phyloP scores from a whole-genome alignment of 148 eudicot genomes.

The Fagopyrum tataricum region DNA sequence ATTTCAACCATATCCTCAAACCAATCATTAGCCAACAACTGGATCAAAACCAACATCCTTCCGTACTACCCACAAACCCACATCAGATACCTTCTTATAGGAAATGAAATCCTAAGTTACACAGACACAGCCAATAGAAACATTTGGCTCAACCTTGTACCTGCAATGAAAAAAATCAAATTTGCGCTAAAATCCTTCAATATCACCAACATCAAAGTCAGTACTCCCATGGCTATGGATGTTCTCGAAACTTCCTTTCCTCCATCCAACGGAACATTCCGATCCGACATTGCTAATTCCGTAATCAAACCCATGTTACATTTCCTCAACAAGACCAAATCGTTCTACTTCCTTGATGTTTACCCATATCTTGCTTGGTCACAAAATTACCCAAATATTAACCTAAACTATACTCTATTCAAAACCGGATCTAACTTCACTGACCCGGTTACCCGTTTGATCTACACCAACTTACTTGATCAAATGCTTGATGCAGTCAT shows the following conservation, averaged over 20 bases:
- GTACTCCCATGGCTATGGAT: constrained; percentile 10
- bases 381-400: constrained; percentile 32
- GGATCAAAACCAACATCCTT: constrained; percentile 52
- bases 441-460: constrained; percentile 53
- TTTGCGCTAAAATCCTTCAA: background rate
- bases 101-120: constrained; percentile 69
- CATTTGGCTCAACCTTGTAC: constrained; percentile 4
- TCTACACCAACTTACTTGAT: constrained; percentile 61
- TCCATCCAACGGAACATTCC: constrained; percentile 67
- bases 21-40: constrained; percentile 59
- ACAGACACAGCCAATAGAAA: constrained; percentile 16
- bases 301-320: constrained; percentile 58
- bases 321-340: constrained; percentile 62
- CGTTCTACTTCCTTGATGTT: constrained; percentile 66
- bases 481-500: constrained; percentile 69
- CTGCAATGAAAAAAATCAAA: constrained; percentile 10
- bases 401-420: constrained; percentile 59
- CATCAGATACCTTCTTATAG: constrained; percentile 76
- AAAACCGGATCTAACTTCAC: constrained; percentile 26
- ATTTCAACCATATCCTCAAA: constrained; percentile 49
- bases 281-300: constrained; percentile 37
- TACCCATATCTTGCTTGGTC: constrained; percentile 75
- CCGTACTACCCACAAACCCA: constrained; percentile 60
- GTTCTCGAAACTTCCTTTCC: constrained; percentile 21
- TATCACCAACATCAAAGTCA: background rate